Evolutionary conservation across 352 stramenopile genomes (phyloP).

Genomic region (Phytophthora foliorum): DNA sequence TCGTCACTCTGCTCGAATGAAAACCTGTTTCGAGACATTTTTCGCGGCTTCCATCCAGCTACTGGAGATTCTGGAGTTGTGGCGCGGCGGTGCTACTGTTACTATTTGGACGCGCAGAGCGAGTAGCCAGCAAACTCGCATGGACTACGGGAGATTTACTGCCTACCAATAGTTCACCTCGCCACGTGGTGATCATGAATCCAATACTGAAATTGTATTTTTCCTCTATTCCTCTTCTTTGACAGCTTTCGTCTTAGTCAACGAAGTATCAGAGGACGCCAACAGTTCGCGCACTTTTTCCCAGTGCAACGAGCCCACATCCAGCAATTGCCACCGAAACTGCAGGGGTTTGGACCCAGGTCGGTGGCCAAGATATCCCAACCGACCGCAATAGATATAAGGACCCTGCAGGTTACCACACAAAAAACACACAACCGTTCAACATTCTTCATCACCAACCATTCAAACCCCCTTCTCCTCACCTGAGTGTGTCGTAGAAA

Average conservation of each 20-base stretch:
- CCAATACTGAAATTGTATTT: too few species aligned
- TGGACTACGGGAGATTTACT: too few species aligned
- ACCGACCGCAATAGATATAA: slow-evolving; percentile 75
- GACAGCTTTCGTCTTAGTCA: neutral
- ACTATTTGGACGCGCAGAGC: too few species aligned
- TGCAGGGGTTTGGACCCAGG: slow-evolving; percentile 48
- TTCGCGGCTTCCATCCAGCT: too few species aligned
- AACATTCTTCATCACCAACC: neutral
- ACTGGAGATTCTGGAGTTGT: too few species aligned
- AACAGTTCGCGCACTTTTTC: slow-evolving; percentile 20
- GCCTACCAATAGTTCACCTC: too few species aligned
- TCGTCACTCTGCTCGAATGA: too few species aligned
- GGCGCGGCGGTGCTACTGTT: too few species aligned
- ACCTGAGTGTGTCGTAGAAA: slow-evolving; percentile 65
- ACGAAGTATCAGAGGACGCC: neutral
- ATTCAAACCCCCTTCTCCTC: neutral
- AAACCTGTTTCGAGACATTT: too few species aligned
- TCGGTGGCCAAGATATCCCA: slow-evolving; percentile 61
- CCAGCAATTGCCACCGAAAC: slow-evolving; percentile 76
- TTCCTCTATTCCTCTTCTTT: neutral
- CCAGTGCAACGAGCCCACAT: slow-evolving; percentile 43
- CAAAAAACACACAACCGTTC: neutral
- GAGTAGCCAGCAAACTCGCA: too few species aligned
- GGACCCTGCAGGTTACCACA: slow-evolving; percentile 32
- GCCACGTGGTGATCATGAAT: too few species aligned